Conservation (phyloP, 73 alveolate genomes). For the Breviolum minutum region DNA sequence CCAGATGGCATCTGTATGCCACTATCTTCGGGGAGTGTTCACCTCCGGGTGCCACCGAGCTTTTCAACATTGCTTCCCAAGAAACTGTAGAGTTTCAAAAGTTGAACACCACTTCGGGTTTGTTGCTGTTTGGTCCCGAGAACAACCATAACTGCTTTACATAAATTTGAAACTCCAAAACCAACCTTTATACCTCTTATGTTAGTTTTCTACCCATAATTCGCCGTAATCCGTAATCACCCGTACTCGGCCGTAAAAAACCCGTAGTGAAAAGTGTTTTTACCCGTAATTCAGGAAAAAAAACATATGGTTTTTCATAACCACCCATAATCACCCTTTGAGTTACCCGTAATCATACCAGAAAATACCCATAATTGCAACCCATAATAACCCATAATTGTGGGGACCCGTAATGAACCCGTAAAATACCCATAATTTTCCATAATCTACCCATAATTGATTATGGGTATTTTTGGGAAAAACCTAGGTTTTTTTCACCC, state of each 20-base stretch:
- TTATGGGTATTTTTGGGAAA: constrained; percentile 29
- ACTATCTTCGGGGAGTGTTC: background rate
- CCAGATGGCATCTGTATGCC: background rate
- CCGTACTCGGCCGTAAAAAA: background rate
- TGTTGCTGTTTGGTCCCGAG: background rate
- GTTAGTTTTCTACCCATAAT: background rate
- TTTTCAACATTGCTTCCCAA: background rate
- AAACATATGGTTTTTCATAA: constrained; percentile 4
- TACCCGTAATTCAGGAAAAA: background rate
- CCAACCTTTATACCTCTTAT: background rate
- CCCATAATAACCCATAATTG: background rate
- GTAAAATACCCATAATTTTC: background rate
- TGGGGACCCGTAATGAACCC: constrained; percentile 6
- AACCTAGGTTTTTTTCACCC: background rate
- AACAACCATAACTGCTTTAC: background rate
- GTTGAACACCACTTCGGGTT: background rate
- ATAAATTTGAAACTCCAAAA: no score
- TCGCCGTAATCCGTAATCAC: constrained; percentile 5
- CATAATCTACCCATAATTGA: background rate
- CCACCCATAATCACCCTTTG: background rate
- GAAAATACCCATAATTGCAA: background rate
- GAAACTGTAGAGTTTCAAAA: background rate
- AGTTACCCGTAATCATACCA: background rate
- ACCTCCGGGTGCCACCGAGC: background rate
- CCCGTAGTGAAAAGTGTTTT: background rate